Base-by-base conservation (phyloP, 2,329 filamentous ascomycete genomes). In the Xylaria sp. region DNA sequence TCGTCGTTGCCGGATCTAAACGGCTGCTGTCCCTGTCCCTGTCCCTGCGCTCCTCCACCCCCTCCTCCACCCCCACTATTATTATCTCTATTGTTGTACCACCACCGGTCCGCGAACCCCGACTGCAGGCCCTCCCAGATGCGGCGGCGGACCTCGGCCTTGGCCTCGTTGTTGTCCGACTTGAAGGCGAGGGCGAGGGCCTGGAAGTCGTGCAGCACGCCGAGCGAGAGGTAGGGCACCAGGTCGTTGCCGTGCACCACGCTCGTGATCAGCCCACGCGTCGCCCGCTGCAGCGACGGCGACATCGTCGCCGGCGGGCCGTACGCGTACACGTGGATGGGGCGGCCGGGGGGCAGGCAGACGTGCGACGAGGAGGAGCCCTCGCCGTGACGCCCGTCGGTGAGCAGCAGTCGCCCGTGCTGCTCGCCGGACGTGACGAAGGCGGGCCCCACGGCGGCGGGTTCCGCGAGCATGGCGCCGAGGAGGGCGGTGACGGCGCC, bases 321-420 rank as follows among this genome's bases (percentile, higher is more conserved):
- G 67, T 91, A 92, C 6, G 89, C 87, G 67, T 90, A 92, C 11
- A 91, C 89, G 63, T 92, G 89, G 18, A 92, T 88, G 2, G 87
- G 86, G 0, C 89, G 81, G 16, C 86, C 84, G 0, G 86, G 63
- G 0, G 89, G 89, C 0, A 92, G 77, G 17, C 76, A 79, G 26
- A 84, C 70, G 17, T 74, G 71, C 13, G 54, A 26, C 29, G 53
- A 48, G n/a, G 54, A 26, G 37, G 53, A 48, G n/a, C 59, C 46
- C 22, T 60, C 63, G 18, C 53, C 24, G 22, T 48, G 46, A 18
- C 42, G 26, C 2, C 66, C 61, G 20, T 72, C 63, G 1, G 72
- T 65, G 7, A 78, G 72, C 6, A 74, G 62, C 6, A 74, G 62
- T 4, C 74, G 73, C 2, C 70, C 72, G 26, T 78, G 79, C 2